A percentile compares a stretch with the other conserved stretches of the same genome.
phyloP scores from a whole-genome alignment of 495 filamentous ascomycete species.

The Xylaria nigripes region DNA sequence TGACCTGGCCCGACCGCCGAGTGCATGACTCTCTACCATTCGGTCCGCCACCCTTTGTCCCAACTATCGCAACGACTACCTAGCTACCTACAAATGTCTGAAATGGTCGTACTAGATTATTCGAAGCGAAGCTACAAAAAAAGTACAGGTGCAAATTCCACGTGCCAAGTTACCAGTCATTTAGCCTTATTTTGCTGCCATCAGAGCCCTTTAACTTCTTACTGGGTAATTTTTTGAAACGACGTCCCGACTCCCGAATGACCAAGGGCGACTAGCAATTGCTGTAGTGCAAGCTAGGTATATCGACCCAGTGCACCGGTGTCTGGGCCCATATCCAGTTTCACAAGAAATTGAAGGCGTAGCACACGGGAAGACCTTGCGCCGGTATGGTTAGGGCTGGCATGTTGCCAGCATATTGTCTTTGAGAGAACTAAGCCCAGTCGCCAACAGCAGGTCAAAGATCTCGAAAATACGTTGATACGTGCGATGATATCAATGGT shows the following conservation, averaged over 20 bases:
- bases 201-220: too few relatives aligned
- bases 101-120: too few relatives aligned
- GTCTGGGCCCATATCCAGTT: neutral
- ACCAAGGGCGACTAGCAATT: neutral
- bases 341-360: neutral
- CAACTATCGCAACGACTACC: neutral
- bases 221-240: neutral
- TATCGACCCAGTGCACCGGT: neutral
- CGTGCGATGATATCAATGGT: conserved; percentile 2
- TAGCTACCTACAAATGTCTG: too few relatives aligned
- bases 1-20: too few relatives aligned
- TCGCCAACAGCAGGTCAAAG: neutral
- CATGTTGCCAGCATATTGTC: neutral
- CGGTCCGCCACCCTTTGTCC: neutral
- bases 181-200: too few relatives aligned
- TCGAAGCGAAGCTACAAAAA: too few relatives aligned
- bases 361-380: neutral
- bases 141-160: too few relatives aligned
- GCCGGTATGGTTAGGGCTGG: neutral
- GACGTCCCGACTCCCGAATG: neutral
- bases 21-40: neutral
- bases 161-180: too few relatives aligned
- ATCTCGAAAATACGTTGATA: neutral
- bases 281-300: too few relatives aligned
- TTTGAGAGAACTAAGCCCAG: neutral